Evolutionary conservation across 2,329 filamentous ascomycete genomes (phyloP).

Genomic region (Pseudogymnoascus sp.): DNA sequence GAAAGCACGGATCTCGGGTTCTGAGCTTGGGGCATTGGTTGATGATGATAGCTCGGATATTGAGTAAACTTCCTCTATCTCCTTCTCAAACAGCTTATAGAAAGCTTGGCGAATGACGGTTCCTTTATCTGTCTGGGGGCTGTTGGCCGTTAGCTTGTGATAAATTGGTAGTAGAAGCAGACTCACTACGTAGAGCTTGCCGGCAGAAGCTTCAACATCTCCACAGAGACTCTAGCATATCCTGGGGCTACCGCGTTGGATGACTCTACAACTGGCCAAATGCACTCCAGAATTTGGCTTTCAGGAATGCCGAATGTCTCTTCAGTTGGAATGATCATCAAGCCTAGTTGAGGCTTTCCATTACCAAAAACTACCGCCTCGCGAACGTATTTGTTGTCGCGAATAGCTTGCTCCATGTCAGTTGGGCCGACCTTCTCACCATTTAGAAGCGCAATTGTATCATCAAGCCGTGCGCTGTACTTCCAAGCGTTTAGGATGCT

Average conservation of each 20-base stretch:
- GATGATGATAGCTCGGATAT: conserved; percentile 18
- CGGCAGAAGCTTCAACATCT: conserved; percentile 44
- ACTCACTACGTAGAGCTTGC: neutral
- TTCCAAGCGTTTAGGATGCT: conserved; percentile 36
- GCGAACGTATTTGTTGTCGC: conserved; percentile 41
- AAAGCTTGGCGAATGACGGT: conserved; percentile 42
- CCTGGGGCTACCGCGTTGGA: conserved; percentile 42
- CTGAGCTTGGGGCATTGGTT: conserved; percentile 8
- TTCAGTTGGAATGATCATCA: conserved; percentile 45
- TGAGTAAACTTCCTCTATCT: conserved; percentile 36
- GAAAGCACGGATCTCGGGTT: conserved; percentile 10
- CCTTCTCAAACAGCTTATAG: conserved; percentile 34
- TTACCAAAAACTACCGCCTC: conserved; percentile 51
- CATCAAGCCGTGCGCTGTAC: conserved; percentile 37
- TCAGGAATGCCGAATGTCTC: conserved; percentile 33
- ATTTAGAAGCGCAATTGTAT: conserved; percentile 37
- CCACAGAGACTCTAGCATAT: conserved; percentile 43
- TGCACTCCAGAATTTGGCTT: conserved; percentile 36
- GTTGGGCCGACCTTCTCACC: conserved; percentile 41
- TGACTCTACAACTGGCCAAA: conserved; percentile 41
- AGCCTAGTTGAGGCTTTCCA: conserved; percentile 41
- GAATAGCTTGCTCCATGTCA: conserved; percentile 43
- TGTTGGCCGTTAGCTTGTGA: conserved; percentile 28
- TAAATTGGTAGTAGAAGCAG: conserved; percentile 27
- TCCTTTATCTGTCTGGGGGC: conserved; percentile 35